A percentile compares a stretch with the other conserved stretches of the same genome.
phyloP scores from a whole-genome alignment of 768 basidiomycete species.

The Russula olivacea region DNA sequence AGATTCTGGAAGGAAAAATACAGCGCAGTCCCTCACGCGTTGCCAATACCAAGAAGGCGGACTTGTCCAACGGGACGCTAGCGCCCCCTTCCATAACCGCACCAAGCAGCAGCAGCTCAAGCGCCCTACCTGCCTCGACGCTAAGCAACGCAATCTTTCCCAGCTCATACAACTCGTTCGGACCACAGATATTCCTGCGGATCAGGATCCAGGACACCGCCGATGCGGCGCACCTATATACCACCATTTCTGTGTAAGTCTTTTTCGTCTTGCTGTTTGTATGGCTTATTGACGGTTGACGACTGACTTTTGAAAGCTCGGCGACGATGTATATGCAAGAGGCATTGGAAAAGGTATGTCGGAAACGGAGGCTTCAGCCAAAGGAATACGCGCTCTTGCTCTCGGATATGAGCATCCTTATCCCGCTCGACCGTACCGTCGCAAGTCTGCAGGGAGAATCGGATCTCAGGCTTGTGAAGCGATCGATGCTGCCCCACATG shows the following conservation, averaged over 20 bases:
- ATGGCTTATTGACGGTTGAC: too few relatives aligned
- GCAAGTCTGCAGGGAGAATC: constrained; percentile 85
- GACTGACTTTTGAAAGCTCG: constrained; percentile 36
- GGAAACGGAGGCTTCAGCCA: constrained; percentile 61
- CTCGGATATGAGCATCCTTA: constrained; percentile 61
- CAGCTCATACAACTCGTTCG: constrained; percentile 65
- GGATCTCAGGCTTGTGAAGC: constrained; percentile 75
- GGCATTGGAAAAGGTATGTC: constrained; percentile 79
- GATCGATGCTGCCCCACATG: constrained; percentile 66
- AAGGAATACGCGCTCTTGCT: constrained; percentile 78
- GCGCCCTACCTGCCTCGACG: constrained; percentile 28
- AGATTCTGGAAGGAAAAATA: constrained; percentile 71
- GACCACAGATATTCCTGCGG: constrained; percentile 78
- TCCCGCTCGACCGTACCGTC: constrained; percentile 94
- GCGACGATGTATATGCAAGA: constrained; percentile 98
- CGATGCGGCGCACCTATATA: constrained; percentile 79
- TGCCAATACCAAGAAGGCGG: constrained; percentile 52
- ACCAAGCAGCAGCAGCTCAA: constrained; percentile 26
- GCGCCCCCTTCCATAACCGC: constrained; percentile 26
- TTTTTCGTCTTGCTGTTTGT: neutral
- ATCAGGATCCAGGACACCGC: constrained; percentile 76
- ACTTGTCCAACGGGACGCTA: constrained; percentile 35
- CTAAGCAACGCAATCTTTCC: constrained; percentile 40
- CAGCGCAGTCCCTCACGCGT: constrained; percentile 74
- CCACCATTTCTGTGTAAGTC: constrained; percentile 86